Percentiles rank a stretch among this genome's conserved stretches.
Evolutionary conservation across 164 flowering plant species (phyloP).

Genomic region (Warburgia ugandensis): DNA sequence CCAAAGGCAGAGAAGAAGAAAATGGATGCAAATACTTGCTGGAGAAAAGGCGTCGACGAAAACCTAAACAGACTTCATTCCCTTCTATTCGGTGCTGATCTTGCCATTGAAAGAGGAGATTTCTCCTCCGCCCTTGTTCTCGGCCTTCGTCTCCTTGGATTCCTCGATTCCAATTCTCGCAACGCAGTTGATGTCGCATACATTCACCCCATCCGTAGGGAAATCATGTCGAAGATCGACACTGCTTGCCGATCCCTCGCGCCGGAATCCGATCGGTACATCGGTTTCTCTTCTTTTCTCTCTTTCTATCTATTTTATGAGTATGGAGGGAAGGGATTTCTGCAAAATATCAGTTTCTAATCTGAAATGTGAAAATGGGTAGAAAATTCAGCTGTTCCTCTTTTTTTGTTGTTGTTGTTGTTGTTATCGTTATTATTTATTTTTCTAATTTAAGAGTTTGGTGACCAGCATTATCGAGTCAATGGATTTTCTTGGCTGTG

Average conservation of each 20-base stretch:
- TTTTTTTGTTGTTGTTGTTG: too few species aligned
- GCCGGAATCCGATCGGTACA: slow-evolving; percentile 74
- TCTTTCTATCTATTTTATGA: not conserved
- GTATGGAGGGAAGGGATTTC: too few species aligned
- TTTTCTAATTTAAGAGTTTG: too few species aligned
- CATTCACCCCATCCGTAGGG: slow-evolving; percentile 54
- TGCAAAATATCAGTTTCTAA: not conserved
- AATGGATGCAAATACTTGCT: slow-evolving; percentile 22
- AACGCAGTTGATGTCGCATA: slow-evolving; percentile 49
- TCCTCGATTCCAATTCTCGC: slow-evolving; percentile 65
- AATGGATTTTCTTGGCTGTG: too few species aligned
- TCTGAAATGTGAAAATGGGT: not conserved
- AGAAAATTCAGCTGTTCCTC: too few species aligned
- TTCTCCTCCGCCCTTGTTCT: slow-evolving; percentile 60
- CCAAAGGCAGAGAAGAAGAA: not conserved
- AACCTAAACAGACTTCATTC: slow-evolving; percentile 86
- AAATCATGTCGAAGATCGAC: slow-evolving; percentile 44
- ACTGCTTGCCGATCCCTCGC: slow-evolving; percentile 52
- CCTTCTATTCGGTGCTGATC: slow-evolving; percentile 67
- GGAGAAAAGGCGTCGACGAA: slow-evolving; percentile 69
- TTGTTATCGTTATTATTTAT: too few species aligned
- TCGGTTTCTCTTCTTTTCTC: not conserved
- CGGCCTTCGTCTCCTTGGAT: slow-evolving; percentile 72
- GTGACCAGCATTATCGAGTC: too few species aligned
- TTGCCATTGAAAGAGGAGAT: slow-evolving; percentile 57